Conservation (phyloP, 345 rosid species). For the Syzygium aqueum region DNA sequence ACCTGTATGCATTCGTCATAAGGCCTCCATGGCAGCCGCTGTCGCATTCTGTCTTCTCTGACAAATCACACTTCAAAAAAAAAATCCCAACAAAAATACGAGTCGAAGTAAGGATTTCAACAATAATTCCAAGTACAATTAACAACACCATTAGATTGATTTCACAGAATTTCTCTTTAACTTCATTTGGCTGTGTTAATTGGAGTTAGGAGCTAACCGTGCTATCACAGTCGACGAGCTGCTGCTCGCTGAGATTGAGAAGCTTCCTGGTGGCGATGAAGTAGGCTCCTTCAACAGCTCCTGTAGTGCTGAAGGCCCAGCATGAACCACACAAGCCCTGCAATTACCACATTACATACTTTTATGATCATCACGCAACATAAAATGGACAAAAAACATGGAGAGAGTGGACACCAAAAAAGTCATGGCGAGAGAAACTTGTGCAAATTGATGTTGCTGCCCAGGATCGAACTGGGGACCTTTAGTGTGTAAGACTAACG, state of each 20-base stretch:
- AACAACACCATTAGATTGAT: background rate
- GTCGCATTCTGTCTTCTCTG: constrained; percentile 53
- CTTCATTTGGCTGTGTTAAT: background rate
- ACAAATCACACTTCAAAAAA: constrained; percentile 46
- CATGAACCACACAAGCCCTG: constrained; percentile 88
- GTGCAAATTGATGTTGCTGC: constrained; percentile 18
- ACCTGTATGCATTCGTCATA: constrained; percentile 83
- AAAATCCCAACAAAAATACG: background rate
- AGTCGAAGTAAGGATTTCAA: background rate
- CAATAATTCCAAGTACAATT: background rate
- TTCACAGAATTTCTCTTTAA: background rate
- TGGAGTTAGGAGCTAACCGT: constrained; percentile 13
- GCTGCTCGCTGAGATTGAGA: constrained; percentile 86
- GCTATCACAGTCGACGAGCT: constrained; percentile 81
- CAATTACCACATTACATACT: background rate
- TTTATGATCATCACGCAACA: background rate
- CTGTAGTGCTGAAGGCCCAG: constrained; percentile 96
- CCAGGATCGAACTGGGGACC: constrained; percentile 42
- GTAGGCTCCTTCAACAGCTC: constrained; percentile 77
- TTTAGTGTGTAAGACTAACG: constrained; percentile 25
- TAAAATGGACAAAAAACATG: background rate
- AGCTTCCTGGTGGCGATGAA: constrained; percentile 73
- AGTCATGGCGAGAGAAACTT: background rate
- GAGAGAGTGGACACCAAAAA: background rate
- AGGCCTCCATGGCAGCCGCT: constrained; percentile 80